phyloP scores from a whole-genome alignment of 441 rosid species.

The Pelargonium citronellum region DNA sequence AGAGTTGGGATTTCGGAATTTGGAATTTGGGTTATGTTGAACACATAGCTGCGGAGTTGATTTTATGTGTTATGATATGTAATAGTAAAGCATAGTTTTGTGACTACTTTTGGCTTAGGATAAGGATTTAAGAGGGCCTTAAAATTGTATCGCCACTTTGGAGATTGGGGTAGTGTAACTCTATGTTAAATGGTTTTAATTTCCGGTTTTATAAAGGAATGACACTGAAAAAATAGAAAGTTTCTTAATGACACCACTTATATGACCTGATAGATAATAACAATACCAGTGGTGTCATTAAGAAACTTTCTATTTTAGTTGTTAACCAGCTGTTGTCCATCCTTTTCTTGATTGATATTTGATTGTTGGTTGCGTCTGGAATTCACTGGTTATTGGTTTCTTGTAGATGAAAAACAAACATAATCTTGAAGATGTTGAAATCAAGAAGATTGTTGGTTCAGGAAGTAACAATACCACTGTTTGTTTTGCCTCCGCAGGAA shows the following conservation, averaged over 20 bases:
- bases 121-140: too few relatives aligned
- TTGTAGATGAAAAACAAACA: conserved; percentile 5
- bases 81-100: background rate
- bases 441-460: conserved; percentile 7
- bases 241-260: too few relatives aligned
- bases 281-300: too few relatives aligned
- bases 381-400: background rate
- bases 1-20: background rate
- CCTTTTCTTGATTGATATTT: too few relatives aligned
- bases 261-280: too few relatives aligned
- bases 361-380: background rate
- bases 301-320: too few relatives aligned
- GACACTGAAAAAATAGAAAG: too few relatives aligned
- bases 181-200: too few relatives aligned
- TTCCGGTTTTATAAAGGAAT: too few relatives aligned
- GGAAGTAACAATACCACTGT: background rate
- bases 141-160: too few relatives aligned
- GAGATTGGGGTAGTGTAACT: too few relatives aligned
- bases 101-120: background rate
- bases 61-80: background rate
- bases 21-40: background rate
- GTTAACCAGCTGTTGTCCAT: too few relatives aligned
- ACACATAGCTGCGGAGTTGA: background rate
- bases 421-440: background rate
- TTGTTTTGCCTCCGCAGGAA: conserved; percentile 6